phyloP scores from a whole-genome alignment of 2,329 filamentous ascomycete species.

The Hirsutella minnesotensis region DNA sequence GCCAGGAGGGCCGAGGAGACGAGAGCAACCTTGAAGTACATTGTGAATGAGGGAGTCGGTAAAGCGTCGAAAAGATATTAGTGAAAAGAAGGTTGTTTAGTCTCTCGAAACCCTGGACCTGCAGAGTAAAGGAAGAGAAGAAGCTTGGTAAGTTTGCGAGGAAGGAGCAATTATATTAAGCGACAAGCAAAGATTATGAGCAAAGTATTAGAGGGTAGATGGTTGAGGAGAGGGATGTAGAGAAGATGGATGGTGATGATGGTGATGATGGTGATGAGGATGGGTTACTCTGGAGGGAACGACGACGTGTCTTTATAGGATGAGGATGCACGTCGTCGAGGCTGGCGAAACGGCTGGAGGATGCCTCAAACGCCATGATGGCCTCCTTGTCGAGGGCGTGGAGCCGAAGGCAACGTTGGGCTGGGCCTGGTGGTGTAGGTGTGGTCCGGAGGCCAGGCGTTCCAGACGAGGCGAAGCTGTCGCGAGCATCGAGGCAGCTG shows the following conservation, averaged over 20 bases:
- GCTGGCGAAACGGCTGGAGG: too few species aligned
- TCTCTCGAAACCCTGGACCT: not conserved
- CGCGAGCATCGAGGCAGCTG: too few species aligned
- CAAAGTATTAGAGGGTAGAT: not conserved
- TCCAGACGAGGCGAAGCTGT: too few species aligned
- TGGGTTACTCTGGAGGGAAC: not conserved
- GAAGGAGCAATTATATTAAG: not conserved
- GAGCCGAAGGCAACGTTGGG: too few species aligned
- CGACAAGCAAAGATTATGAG: not conserved
- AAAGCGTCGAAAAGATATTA: not conserved
- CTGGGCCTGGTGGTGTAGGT: too few species aligned
- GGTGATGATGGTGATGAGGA: not conserved
- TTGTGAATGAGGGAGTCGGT: constrained; percentile 7
- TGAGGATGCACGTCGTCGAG: too few species aligned
- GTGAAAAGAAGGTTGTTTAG: not conserved
- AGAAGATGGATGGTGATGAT: not conserved
- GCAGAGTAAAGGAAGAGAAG: not conserved
- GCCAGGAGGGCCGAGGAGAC: constrained; percentile 38
- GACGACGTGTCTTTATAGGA: too few species aligned
- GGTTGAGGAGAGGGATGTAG: not conserved
- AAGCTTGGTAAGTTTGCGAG: not conserved
- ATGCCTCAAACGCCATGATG: too few species aligned
- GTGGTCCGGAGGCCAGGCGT: too few species aligned
- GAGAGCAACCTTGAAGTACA: constrained; percentile 20
- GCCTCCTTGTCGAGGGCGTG: too few species aligned